Percentiles rank a stretch among this genome's conserved stretches.
phyloP scores from a whole-genome alignment of 768 basidiomycete species.

The Leccinellum luteum region DNA sequence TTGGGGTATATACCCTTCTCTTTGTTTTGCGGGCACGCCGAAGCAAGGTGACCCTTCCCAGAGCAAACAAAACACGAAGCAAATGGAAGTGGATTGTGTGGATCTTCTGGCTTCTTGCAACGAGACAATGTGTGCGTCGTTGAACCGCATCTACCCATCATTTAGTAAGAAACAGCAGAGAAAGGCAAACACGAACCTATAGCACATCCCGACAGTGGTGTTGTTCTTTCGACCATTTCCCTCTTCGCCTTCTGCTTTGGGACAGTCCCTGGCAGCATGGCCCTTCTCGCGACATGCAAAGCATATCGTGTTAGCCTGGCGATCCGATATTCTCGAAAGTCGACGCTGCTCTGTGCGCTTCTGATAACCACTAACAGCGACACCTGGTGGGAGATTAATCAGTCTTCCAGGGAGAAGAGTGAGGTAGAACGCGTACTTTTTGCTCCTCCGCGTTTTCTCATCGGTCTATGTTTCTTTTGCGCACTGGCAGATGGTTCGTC shows the following conservation, averaged over 20 bases:
- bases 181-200: constrained; percentile 50
- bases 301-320: constrained; percentile 61
- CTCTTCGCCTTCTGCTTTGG: constrained; percentile 36
- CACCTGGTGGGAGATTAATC: constrained; percentile 25
- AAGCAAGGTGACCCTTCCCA: constrained; percentile 80
- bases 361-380: constrained; percentile 20
- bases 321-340: constrained; percentile 58
- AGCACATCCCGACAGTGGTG: constrained; percentile 56
- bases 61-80: constrained; percentile 93
- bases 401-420: constrained; percentile 2
- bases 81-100: constrained; percentile 70
- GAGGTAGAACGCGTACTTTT: constrained; percentile 19
- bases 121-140: constrained; percentile 72
- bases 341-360: constrained; percentile 58
- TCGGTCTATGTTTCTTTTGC: constrained; percentile 30
- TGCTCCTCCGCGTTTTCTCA: constrained; percentile 26
- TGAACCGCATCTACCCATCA: constrained; percentile 69
- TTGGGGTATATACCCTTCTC: constrained; percentile 85
- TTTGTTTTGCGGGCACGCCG: constrained; percentile 77
- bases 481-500: constrained; percentile 6
- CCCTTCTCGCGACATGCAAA: constrained; percentile 86
- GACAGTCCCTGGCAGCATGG: constrained; percentile 82
- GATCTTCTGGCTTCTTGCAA: constrained; percentile 66
- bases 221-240: constrained; percentile 26
- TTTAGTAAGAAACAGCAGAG: neutral